Evolutionary conservation across 768 basidiomycete genomes (phyloP), one percentile per base, ranked within the genome.

Genomic region (Goffeauzyma gilvescens): DNA sequence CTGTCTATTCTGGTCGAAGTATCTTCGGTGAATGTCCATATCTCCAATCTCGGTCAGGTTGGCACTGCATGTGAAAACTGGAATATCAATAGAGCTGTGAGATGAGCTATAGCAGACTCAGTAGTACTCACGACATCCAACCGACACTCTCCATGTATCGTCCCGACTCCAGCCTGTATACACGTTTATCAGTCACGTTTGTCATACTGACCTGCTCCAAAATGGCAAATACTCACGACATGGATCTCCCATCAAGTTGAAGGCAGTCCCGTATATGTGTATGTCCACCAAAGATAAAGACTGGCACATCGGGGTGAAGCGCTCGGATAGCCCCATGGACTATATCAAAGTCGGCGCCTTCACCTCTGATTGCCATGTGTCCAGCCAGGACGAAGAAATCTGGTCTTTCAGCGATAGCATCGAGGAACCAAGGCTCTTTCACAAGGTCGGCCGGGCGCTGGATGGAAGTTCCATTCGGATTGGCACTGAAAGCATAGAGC

Each of bases 141-240:
- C 82, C 84, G 41, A 89, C 67, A 8, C 86, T 93, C 65, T 93
- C 87, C 78, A 90, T 81, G 58, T 89, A 90, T 18, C 83, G 69
- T 14, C 87, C 61, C 1, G 56, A 55, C 10, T 59, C 58, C 10
- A 63, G 48, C 20, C 57, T 57, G 42, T 3, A 31, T 30, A 25
- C 21, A 13, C 17, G 10, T 21, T 13, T 31, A 21, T 7, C 44
- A 22, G 26, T 20, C n/a, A n/a, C n/a, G n/a, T n/a, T n/a, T n/a
- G n/a, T n/a, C n/a, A n/a, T n/a, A n/a, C n/a, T 32, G n/a, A 17
- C 38, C 25, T 8, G 36, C 9, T 24, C 14, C 33, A 30, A 20
- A 18, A 9, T 40, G n/a, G 12, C 13, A n/a, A n/a, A 12, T 81
- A 50, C 81, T 79, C 54, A 84, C 81, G 47, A 87, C 58, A 86